Conservation (phyloP, 768 basidiomycete species). For the Hirschioporus abietinus region DNA sequence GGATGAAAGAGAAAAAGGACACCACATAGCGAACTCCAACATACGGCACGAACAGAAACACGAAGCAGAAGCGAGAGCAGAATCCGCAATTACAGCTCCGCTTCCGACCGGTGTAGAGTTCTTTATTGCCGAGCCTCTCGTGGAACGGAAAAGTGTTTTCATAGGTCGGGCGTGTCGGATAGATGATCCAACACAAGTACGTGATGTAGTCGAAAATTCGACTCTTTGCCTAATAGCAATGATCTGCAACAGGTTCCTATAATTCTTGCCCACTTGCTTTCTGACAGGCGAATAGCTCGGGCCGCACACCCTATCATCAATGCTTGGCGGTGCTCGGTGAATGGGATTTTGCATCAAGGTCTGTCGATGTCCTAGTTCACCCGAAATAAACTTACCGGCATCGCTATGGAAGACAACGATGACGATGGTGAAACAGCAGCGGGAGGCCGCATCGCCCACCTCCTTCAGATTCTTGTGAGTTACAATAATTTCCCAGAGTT, state of each 20-base stretch:
- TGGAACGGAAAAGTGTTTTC: conserved; percentile 82
- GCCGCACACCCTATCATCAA: conserved; percentile 79
- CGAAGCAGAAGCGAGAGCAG: conserved; percentile 7
- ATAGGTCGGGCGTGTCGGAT: conserved; percentile 82
- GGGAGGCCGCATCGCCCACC: conserved; percentile 83
- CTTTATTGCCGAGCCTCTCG: conserved; percentile 70
- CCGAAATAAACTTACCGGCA: not conserved
- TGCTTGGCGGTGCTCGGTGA: conserved; percentile 74
- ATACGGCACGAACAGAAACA: not conserved
- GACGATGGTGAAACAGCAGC: conserved; percentile 95
- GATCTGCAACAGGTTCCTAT: conserved; percentile 48
- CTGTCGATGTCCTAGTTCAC: conserved; percentile 12
- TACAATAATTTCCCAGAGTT: not conserved
- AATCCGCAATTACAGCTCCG: not conserved
- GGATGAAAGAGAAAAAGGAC: conserved; percentile 30
- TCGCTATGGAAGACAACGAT: conserved; percentile 65
- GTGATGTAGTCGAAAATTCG: conserved; percentile 20
- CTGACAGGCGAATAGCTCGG: conserved; percentile 66
- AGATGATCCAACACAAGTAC: conserved; percentile 69
- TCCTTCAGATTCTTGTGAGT: conserved; percentile 80
- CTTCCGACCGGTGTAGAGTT: conserved; percentile 65
- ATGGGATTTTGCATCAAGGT: conserved; percentile 72
- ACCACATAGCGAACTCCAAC: conserved; percentile 3
- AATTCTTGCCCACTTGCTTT: conserved; percentile 60
- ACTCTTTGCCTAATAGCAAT: too few species aligned